Percentiles rank a stretch among this genome's conserved stretches.
These are phyloP conservation scores for Avena eriantha DNA, from an alignment of 176 grass and related monocot species.

Conservation along the genomic window DNA sequence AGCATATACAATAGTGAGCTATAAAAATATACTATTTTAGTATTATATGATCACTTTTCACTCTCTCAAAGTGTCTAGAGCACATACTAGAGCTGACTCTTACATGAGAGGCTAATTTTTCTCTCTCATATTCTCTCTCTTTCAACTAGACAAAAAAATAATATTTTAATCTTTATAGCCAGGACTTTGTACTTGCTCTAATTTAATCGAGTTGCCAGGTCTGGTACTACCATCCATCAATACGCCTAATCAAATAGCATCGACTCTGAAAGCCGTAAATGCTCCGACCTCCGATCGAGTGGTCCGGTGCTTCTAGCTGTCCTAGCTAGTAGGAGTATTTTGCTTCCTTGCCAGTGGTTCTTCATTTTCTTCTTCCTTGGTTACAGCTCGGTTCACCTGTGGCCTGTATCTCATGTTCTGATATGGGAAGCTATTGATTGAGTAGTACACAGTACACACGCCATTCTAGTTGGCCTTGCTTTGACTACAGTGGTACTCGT, in stretches of 20 bases:
- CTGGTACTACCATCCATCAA: neutral
- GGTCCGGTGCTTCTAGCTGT: neutral
- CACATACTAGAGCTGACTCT: too few relatives aligned
- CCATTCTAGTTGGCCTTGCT: slow-evolving; percentile 1
- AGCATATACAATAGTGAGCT: too few relatives aligned
- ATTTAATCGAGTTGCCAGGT: neutral
- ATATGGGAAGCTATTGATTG: neutral
- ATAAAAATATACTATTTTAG: too few relatives aligned
- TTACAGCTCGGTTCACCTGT: neutral
- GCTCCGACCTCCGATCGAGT: neutral
- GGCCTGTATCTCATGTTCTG: neutral
- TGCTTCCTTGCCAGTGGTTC: neutral
- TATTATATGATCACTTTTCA: too few relatives aligned
- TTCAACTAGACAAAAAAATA: too few relatives aligned
- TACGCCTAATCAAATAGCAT: neutral
- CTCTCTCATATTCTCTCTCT: too few relatives aligned
- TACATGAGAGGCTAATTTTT: too few relatives aligned
- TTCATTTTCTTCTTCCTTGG: neutral
- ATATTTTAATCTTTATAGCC: too few relatives aligned
- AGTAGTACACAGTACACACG: neutral
- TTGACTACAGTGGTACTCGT: neutral
- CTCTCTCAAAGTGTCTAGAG: too few relatives aligned
- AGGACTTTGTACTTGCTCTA: too few relatives aligned
- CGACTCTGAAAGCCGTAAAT: neutral
- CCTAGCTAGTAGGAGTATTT: neutral